Evolutionary conservation across 2,329 filamentous ascomycete genomes (phyloP).

Genomic region (Cladophialophora yegresii): DNA sequence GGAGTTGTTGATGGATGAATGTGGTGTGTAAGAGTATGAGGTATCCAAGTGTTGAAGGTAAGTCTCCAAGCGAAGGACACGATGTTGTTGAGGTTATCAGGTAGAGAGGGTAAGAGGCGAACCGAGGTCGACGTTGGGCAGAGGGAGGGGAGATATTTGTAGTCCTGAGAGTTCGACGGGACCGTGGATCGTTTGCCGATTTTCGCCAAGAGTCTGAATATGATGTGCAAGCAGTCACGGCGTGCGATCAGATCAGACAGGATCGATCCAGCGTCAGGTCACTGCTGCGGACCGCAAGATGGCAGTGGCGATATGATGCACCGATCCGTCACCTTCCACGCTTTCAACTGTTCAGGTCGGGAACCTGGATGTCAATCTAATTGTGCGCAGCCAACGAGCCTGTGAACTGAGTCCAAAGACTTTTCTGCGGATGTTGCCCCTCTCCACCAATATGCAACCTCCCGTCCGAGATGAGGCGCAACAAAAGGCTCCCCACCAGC

Average conservation of each 20-base stretch:
- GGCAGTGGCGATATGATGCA: conserved; percentile 16
- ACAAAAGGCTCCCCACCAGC: conserved; percentile 7
- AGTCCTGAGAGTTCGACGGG: background rate
- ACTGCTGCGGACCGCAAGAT: conserved; percentile 7
- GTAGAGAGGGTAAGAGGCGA: conserved; percentile 21
- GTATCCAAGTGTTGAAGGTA: conserved; percentile 34
- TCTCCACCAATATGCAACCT: conserved; percentile 15
- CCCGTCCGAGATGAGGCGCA: conserved; percentile 9
- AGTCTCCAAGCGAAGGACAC: conserved; percentile 33
- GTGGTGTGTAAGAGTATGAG: conserved; percentile 30
- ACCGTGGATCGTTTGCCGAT: conserved; percentile 14
- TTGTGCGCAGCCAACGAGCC: conserved; percentile 4
- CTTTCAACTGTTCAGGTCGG: background rate
- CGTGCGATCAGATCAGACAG: conserved; percentile 15
- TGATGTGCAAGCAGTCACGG: conserved; percentile 8
- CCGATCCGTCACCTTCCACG: conserved; percentile 8
- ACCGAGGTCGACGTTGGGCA: conserved; percentile 19
- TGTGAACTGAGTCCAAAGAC: background rate
- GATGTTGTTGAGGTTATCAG: conserved; percentile 19
- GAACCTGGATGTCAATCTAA: background rate
- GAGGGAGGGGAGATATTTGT: conserved; percentile 27
- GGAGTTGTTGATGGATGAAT: conserved; percentile 24
- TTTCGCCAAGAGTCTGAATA: background rate
- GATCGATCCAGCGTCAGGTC: conserved; percentile 9
- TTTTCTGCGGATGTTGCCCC: conserved; percentile 4